phyloP scores from a whole-genome alignment of 2,329 filamentous ascomycete species.

The Metarhizium rileyi region DNA sequence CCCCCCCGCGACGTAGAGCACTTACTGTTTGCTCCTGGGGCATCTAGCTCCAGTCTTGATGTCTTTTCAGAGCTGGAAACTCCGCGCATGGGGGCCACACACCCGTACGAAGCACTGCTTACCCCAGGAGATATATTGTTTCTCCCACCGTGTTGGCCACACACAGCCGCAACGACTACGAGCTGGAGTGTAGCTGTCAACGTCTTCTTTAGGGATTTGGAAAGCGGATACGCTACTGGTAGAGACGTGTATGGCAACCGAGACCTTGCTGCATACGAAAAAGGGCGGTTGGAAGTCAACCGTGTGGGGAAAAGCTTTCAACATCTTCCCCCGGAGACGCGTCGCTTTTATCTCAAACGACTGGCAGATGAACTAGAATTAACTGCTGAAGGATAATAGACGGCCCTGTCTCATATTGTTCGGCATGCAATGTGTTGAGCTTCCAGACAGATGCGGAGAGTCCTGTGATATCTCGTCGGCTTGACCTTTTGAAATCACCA shows the following conservation, averaged over 20 bases:
- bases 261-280: conserved; percentile 77
- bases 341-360: conserved; percentile 66
- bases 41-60: conserved; percentile 70
- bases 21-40: conserved; percentile 63
- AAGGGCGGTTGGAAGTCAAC: conserved; percentile 61
- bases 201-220: conserved; percentile 71
- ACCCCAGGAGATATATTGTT: conserved; percentile 68
- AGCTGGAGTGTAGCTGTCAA: conserved; percentile 71
- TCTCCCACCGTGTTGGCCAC: conserved; percentile 75
- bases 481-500: too few species aligned
- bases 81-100: conserved; percentile 34
- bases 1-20: conserved; percentile 64
- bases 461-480: too few species aligned
- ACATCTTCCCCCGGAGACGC: conserved; percentile 53
- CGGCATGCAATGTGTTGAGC: too few species aligned
- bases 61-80: conserved; percentile 47
- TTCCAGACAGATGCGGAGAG: too few species aligned
- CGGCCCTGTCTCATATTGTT: too few species aligned
- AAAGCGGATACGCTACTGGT: conserved; percentile 58
- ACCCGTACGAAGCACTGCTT: conserved; percentile 58
- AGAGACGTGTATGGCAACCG: conserved; percentile 83
- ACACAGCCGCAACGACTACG: conserved; percentile 55
- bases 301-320: conserved; percentile 57
- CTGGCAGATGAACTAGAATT: conserved; percentile 55
- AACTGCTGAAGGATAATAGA: conserved; percentile 10